A percentile compares a stretch with the other conserved stretches of the same genome.
These are phyloP conservation scores for Neotropicomus parvogracilis DNA, from an alignment of 1,284 basidiomycete species.

Conservation along the genomic window DNA sequence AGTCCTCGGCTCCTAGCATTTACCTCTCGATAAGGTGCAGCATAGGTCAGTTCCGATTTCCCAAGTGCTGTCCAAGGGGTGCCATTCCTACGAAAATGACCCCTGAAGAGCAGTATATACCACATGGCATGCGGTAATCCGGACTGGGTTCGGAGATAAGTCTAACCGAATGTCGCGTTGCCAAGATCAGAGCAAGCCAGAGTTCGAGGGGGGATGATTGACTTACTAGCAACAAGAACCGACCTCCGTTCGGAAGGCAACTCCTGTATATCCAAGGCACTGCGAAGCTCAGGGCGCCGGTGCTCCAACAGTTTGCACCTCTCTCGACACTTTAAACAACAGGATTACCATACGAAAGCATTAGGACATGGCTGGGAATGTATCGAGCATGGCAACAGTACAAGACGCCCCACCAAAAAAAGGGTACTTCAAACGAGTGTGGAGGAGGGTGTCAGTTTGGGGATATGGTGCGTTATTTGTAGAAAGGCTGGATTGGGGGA, in stretches of 20 bases:
- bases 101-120: conserved; percentile 11
- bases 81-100: conserved; percentile 3
- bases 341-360: conserved; percentile 36
- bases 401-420: conserved; percentile 32
- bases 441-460: conserved; percentile 27
- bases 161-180: neutral
- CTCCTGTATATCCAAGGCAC: conserved; percentile 10
- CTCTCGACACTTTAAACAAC: conserved; percentile 26
- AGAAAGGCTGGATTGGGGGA: conserved; percentile 10
- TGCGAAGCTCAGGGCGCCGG: conserved; percentile 11
- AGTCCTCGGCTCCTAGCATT: conserved; percentile 13
- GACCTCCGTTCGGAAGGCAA: conserved; percentile 5
- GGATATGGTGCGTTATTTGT: conserved; percentile 24
- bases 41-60: conserved; percentile 15
- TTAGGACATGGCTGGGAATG: conserved; percentile 35
- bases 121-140: conserved; percentile 13
- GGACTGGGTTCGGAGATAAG: conserved; percentile 12
- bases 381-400: conserved; percentile 37
- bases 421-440: conserved; percentile 29
- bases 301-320: conserved; percentile 8
- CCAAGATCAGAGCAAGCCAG: conserved; percentile 3
- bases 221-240: conserved; percentile 14
- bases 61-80: conserved; percentile 5
- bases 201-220: conserved; percentile 7
- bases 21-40: conserved; percentile 19